phyloP scores from a whole-genome alignment of 1,284 basidiomycete genomes.

The Ceratobasidium sp. region DNA sequence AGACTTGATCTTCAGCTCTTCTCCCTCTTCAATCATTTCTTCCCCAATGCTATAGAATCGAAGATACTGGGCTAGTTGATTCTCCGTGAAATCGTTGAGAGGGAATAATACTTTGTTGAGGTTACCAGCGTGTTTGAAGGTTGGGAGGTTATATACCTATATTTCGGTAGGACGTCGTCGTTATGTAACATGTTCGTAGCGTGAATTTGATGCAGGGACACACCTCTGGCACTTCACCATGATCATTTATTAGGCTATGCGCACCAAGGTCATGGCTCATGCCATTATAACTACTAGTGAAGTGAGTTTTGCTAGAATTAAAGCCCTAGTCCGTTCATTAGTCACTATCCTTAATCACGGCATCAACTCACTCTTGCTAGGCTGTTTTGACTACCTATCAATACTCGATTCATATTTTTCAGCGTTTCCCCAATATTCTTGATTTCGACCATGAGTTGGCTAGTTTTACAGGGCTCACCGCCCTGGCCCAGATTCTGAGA shows the following conservation, averaged over 20 bases:
- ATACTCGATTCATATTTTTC: conserved; percentile 3
- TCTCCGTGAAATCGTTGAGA: neutral
- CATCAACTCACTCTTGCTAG: conserved; percentile 4
- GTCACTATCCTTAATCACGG: no score
- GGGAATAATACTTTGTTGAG: neutral
- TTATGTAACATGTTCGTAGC: neutral
- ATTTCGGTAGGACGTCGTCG: neutral
- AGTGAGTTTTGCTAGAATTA: no score
- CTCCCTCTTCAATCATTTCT: conserved; percentile 1
- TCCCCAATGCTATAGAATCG: conserved; percentile 12
- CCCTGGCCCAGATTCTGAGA: no score
- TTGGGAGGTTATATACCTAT: neutral
- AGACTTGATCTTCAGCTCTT: neutral
- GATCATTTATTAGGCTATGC: conserved; percentile 2
- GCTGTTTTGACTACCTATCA: conserved; percentile 5
- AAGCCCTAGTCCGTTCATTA: no score
- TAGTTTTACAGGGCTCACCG: no score
- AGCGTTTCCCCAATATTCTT: neutral
- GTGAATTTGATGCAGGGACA: neutral
- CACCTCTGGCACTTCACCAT: conserved; percentile 15
- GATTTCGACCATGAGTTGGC: neutral
- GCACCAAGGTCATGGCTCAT: neutral
- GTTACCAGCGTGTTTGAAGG: neutral
- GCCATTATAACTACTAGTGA: no score
- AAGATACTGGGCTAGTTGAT: neutral